phyloP scores from a whole-genome alignment of 257 asterid genomes.

The Striga asiatica region DNA sequence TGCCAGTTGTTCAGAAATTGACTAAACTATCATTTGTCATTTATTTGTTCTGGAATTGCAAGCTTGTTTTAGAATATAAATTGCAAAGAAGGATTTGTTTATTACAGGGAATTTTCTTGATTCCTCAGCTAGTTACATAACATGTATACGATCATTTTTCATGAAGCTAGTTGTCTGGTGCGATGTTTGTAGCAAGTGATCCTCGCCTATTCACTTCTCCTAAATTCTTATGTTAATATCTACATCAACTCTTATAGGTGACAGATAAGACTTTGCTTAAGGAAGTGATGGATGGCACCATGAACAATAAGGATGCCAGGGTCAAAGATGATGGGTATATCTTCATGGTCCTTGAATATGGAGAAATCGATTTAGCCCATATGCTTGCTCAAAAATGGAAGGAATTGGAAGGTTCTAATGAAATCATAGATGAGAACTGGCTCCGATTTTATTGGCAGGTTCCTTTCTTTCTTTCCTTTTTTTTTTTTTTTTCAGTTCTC shows the following conservation, averaged over 20 bases:
- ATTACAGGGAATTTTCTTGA: background rate
- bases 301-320: conserved; percentile 65
- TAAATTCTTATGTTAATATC: too few relatives aligned
- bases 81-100: background rate
- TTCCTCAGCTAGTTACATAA: conserved; percentile 4
- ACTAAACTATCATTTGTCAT: background rate
- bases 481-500: background rate
- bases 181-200: too few relatives aligned
- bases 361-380: conserved; percentile 97
- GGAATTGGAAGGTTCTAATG: conserved; percentile 51
- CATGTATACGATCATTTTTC: background rate
- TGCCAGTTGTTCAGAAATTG: background rate
- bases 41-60: conserved; percentile 1
- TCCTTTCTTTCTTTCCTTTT: conserved; percentile 15
- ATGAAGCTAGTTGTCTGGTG: background rate
- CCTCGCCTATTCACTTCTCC: too few relatives aligned
- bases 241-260: conserved; percentile 46
- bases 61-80: background rate
- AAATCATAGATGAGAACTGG: conserved; percentile 89
- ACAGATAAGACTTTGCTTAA: conserved; percentile 78
- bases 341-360: conserved; percentile 95
- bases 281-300: conserved; percentile 76
- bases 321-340: conserved; percentile 82
- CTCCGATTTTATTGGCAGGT: conserved; percentile 99
- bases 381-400: conserved; percentile 94